Conservation (phyloP, 305 asterid genomes). For the Rubia balearica region DNA sequence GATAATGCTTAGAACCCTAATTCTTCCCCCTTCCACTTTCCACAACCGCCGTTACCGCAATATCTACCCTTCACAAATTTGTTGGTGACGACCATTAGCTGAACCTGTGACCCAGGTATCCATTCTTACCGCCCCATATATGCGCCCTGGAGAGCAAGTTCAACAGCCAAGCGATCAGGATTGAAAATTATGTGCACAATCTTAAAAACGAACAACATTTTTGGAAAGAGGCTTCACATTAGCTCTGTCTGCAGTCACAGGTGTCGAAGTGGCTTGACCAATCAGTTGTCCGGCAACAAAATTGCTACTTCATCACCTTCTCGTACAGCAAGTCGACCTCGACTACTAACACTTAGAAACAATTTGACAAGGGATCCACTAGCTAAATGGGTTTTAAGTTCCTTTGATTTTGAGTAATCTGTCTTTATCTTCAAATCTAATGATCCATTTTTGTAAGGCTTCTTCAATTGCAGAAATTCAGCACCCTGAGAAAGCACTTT, state of each 20-base stretch:
- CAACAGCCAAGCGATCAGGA: constrained; percentile 89
- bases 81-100: constrained; percentile 92
- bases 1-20: too few species aligned
- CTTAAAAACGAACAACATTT: constrained; percentile 89
- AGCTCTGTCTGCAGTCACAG: constrained; percentile 97
- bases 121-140: constrained; percentile 84
- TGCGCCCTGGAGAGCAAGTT: constrained; percentile 98
- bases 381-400: constrained; percentile 84
- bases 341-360: constrained; percentile 72
- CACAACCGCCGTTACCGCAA: too few species aligned
- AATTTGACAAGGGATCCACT: constrained; percentile 97
- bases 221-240: constrained; percentile 98
- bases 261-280: constrained; percentile 93
- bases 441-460: constrained; percentile 97
- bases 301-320: constrained; percentile 99
- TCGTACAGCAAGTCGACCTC: constrained; percentile 98
- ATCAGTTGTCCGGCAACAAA: constrained; percentile 97
- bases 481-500: constrained; percentile 56
- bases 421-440: constrained; percentile 95
- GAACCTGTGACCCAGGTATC: constrained; percentile 99
- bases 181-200: constrained; percentile 89
- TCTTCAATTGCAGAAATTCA: constrained; percentile 88
- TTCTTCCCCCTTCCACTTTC: too few species aligned
- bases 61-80: constrained; percentile 51
- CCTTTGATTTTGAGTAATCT: constrained; percentile 94